Evolutionary conservation across 2,329 filamentous ascomycete species (phyloP).

Genomic region (Venturia nashicola): DNA sequence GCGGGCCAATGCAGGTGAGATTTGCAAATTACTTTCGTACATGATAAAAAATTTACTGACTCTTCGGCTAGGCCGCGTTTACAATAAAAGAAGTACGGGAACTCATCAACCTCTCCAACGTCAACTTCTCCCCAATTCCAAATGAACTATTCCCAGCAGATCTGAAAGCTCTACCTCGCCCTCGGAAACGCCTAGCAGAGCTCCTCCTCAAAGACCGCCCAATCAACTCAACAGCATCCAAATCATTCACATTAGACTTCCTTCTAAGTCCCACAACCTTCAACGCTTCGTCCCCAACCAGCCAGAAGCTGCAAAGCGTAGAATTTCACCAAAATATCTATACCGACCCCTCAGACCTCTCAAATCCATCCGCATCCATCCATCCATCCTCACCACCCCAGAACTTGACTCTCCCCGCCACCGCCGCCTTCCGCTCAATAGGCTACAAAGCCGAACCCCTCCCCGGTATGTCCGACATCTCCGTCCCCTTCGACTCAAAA

Average conservation of each 20-base stretch:
- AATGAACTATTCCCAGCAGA: slow-evolving; percentile 53
- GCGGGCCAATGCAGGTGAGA: slow-evolving; percentile 71
- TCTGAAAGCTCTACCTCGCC: slow-evolving; percentile 58
- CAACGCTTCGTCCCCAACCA: slow-evolving; percentile 34
- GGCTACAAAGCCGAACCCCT: slow-evolving; percentile 79
- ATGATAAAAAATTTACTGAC: not conserved
- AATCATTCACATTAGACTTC: slow-evolving; percentile 76
- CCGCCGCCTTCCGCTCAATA: slow-evolving; percentile 81
- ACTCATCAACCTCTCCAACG: slow-evolving; percentile 61
- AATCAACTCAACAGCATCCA: slow-evolving; percentile 38
- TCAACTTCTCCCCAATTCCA: slow-evolving; percentile 61
- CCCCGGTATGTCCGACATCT: slow-evolving; percentile 58
- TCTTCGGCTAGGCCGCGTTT: slow-evolving; percentile 59
- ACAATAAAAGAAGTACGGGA: slow-evolving; percentile 93
- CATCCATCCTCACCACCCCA: slow-evolving; percentile 24
- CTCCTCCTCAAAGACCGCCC: slow-evolving; percentile 64
- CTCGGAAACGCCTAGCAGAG: slow-evolving; percentile 66
- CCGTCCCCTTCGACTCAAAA: slow-evolving; percentile 63
- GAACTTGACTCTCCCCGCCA: slow-evolving; percentile 51
- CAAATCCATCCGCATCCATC: slow-evolving; percentile 40
- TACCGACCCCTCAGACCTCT: slow-evolving; percentile 25
- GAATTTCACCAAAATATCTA: slow-evolving; percentile 48
- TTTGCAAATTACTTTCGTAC: not conserved
- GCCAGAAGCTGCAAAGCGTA: slow-evolving; percentile 46
- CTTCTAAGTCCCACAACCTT: slow-evolving; percentile 69